Base-by-base conservation (phyloP, 495 filamentous ascomycete species). In the Penicillium cataractarum region DNA sequence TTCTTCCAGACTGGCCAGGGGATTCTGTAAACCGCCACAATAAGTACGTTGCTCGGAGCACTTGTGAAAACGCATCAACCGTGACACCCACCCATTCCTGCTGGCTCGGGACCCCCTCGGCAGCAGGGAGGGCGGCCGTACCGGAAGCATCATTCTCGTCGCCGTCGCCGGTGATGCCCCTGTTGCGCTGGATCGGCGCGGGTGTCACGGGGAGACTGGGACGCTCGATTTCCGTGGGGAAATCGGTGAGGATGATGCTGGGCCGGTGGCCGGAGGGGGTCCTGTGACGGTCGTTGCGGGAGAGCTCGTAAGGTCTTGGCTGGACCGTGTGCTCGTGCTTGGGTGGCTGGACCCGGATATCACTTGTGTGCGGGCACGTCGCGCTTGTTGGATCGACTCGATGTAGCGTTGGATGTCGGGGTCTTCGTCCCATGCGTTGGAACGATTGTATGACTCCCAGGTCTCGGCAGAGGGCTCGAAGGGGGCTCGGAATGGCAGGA, bases 201-300 rank as follows among this genome's bases (percentile, higher is more conserved):
- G 93, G 93, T 13, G 93, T 97, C 27, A 97, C 92, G 19, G 93
- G 92, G n/a, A 97, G 82, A 67, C 90, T 93, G 44, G 93, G 93
- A 19, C 93, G 84, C 73, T 97, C 93, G 61, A 84, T 74, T 72
- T 89, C 91, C 64, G 84, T 89, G 3, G 93, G 93, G 77, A 97
- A 97, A 76, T 96, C 91, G 27, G 92, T 96, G 24, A 96, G 75
- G 63, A 79, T 89, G 60, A 86, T 83, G 70, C 83, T 85, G 57
- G 80, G 80, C 35, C 81, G 72, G 58, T 78, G 77, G 40, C 74
- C 72, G 53, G 55, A 27, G 9, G 26, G 4, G 21, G 40, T 37
- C 6, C 58, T 1, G 17, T 61, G 9, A 57, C 24, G 3, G 44
- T 50, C 27, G 61, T 60, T 31, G 60, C 26, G 12, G 58, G 13